Evolutionary conservation across 164 flowering plant species (phyloP), one percentile per base, ranked within the genome.

Genomic region (Chimonanthus salicifolius): DNA sequence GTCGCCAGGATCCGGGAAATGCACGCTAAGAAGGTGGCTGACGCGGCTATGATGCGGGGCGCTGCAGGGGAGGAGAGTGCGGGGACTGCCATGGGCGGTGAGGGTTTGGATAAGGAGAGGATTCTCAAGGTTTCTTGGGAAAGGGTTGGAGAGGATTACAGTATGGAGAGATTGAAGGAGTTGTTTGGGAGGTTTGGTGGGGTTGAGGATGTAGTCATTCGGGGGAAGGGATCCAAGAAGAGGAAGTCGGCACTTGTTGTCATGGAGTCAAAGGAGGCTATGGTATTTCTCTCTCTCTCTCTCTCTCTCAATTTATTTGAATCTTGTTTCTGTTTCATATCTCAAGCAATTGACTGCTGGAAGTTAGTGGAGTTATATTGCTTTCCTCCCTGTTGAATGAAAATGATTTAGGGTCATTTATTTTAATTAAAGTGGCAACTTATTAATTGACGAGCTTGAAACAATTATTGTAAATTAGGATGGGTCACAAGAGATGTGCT

Each of bases 71-170:
- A 13, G 21, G 80, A 72, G 47, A 70, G 67, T 18, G 79, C 69
- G 21, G 44, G 18, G 2, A 33, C 33, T 33, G 33, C 33, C 33
- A 33, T 33, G 33, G 74, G 71, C 46, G 80, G 78, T 6, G 75
- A 20, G 6, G 71, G 48, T 6, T 71, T 90, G 81, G 94, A 92
- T 47, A 82, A 84, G 74, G 88, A 80, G 66, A 90, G 75, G 80
- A 79, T 85, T 54, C 84, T 94, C 68, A 92, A 92, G 73, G 97
- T 92, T 47, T 85, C 89, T 4, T 94, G 97, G 97, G 91, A 85
- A 67, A 86, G 84, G 67, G 72, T 18, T 47, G 87, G 84, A 21
- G 83, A 83, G 69, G 91, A 76, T 68, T 94, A 91, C 69, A 79
- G 81, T 58, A 86, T 88, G 6, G 78, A 80, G 74, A 82, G 82